Evolutionary conservation across 371 early-diverging fungal genomes (phyloP).

Genomic region (Chytridium lagenaria): DNA sequence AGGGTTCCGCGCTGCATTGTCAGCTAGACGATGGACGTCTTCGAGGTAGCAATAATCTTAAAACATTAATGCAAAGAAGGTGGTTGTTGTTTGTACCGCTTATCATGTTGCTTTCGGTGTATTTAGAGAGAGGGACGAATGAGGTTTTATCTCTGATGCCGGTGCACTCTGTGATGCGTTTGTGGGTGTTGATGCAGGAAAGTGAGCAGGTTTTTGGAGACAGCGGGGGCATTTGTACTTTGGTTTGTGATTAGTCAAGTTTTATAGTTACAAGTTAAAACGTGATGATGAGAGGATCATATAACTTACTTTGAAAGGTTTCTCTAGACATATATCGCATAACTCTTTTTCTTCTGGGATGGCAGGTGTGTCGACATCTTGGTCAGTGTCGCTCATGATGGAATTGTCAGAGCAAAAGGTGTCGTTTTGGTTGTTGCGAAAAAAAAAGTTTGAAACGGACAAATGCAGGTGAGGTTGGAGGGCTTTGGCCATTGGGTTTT

Average conservation of each 20-base stretch:
- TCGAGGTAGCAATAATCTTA: constrained; percentile 41
- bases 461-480: constrained; percentile 7
- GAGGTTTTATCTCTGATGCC: constrained; percentile 69
- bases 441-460: neutral
- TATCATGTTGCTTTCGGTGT: constrained; percentile 66
- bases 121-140: constrained; percentile 61
- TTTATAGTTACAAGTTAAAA: neutral
- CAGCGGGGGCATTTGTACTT: constrained; percentile 68
- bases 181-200: constrained; percentile 70
- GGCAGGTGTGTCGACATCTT: neutral
- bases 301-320: neutral
- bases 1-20: constrained; percentile 39
- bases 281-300: neutral
- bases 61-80: neutral
- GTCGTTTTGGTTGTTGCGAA: too few species aligned
- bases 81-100: constrained; percentile 55
- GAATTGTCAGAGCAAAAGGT: neutral
- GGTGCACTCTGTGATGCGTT: constrained; percentile 60
- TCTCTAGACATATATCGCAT: neutral
- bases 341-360: neutral
- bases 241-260: neutral
- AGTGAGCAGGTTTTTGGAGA: constrained; percentile 67
- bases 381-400: neutral
- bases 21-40: constrained; percentile 36
- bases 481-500: too few species aligned